These are phyloP conservation scores for Eucalyptus pauciflora DNA, from an alignment of 345 rosid species.

Conservation along the genomic window DNA sequence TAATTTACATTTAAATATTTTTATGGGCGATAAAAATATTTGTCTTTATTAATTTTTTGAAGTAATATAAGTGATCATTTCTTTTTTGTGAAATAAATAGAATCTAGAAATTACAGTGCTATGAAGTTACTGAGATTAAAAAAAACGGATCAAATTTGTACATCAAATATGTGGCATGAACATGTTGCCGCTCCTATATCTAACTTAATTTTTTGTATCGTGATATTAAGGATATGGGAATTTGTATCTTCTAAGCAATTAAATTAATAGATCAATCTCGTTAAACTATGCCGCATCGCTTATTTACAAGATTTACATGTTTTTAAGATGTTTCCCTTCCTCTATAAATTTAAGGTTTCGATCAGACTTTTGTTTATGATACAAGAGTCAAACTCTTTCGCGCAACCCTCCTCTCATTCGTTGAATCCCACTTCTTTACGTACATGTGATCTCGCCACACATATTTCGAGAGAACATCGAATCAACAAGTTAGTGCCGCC, in stretches of 20 bases:
- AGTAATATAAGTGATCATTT: neutral
- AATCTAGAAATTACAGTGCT: neutral
- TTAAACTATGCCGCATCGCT: neutral
- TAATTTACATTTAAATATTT: neutral
- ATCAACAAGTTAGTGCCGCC: neutral
- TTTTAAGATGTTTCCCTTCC: neutral
- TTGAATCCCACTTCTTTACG: neutral
- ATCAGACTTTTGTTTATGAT: neutral
- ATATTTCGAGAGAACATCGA: too few relatives aligned
- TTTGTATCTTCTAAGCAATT: neutral
- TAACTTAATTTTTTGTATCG: neutral
- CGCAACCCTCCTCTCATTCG: rapidly evolving
- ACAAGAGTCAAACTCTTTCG: rapidly evolving
- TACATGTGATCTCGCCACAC: neutral
- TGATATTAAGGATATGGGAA: neutral
- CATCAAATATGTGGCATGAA: neutral
- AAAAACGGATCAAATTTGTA: neutral
- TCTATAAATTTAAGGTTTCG: neutral
- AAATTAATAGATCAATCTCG: neutral
- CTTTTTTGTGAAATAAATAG: rapidly evolving
- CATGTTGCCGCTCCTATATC: neutral
- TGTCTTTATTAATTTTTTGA: neutral
- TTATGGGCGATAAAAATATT: neutral
- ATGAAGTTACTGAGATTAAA: neutral
- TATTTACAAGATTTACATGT: neutral